Percentiles rank a stretch among this genome's conserved stretches.
Conservation (phyloP, 2,329 filamentous ascomycete species). For the Rutstroemia sp. region DNA sequence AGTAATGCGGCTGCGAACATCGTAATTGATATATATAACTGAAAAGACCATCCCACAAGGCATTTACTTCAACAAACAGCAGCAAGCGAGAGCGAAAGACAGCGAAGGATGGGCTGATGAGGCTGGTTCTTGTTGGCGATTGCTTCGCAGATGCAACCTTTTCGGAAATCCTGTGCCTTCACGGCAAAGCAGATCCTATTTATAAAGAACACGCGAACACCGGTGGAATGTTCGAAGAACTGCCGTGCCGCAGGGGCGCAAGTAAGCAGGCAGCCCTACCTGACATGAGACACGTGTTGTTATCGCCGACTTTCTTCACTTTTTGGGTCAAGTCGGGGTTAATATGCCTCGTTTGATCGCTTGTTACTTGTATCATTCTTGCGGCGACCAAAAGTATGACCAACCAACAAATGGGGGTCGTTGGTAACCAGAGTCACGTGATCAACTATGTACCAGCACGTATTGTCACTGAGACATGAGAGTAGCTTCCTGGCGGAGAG, state of each 20-base stretch:
- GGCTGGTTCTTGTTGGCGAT: not conserved
- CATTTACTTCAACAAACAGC: not conserved
- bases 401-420: too few relatives aligned
- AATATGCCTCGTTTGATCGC: too few relatives aligned
- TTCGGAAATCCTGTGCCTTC: not conserved
- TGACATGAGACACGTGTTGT: slow-evolving; percentile 3
- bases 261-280: slow-evolving; percentile 4
- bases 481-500: too few relatives aligned
- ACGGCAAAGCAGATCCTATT: not conserved
- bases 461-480: too few relatives aligned
- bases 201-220: not conserved
- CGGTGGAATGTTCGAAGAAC: not conserved
- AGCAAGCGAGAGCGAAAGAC: not conserved
- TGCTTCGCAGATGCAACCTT: not conserved
- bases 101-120: not conserved
- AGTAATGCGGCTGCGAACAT: not conserved
- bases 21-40: not conserved
- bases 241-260: not conserved
- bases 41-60: not conserved
- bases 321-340: not conserved
- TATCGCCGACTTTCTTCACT: not conserved
- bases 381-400: too few relatives aligned
- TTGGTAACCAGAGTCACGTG: too few relatives aligned
- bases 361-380: too few relatives aligned
- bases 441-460: too few relatives aligned